These are phyloP conservation scores for Aspergillus aculeatinus DNA, from an alignment of 2,329 filamentous ascomycete species.

Conservation along the genomic window DNA sequence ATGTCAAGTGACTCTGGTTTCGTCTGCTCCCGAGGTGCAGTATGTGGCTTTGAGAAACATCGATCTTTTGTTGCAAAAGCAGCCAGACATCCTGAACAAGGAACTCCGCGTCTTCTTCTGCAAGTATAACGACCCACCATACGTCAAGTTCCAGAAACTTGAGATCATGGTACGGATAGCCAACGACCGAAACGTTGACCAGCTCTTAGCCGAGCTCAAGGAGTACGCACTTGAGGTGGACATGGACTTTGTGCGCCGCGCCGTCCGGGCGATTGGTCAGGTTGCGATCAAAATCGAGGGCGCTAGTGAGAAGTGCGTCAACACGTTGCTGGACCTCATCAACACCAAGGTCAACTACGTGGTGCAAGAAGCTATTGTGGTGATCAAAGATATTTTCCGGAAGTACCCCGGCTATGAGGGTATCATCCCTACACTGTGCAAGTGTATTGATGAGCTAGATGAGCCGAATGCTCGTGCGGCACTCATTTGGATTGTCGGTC, in stretches of 20 bases:
- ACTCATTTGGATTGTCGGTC: conserved; percentile 97
- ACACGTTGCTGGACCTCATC: conserved; percentile 88
- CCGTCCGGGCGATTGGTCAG: conserved; percentile 94
- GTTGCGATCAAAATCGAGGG: conserved; percentile 98
- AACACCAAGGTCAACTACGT: conserved; percentile 99
- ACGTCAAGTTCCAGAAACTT: conserved; percentile 95
- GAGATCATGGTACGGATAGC: conserved; percentile 99
- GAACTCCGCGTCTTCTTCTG: conserved; percentile 98
- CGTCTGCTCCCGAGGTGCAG: conserved; percentile 93
- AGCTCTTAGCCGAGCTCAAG: conserved; percentile 88
- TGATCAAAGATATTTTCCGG: conserved; percentile 97
- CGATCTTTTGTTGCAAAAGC: conserved; percentile 89
- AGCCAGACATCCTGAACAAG: conserved; percentile 94
- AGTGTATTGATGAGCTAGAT: conserved; percentile 95
- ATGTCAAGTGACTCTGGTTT: conserved; percentile 79
- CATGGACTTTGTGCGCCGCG: conserved; percentile 95
- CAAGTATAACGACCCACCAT: conserved; percentile 98
- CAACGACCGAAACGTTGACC: conserved; percentile 94
- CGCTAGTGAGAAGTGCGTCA: conserved; percentile 93
- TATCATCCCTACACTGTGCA: conserved; percentile 92
- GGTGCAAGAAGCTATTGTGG: conserved; percentile 96
- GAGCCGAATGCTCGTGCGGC: conserved; percentile 88
- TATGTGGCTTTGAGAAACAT: conserved; percentile 97
- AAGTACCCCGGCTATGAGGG: conserved; percentile 98
- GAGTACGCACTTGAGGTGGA: conserved; percentile 98